These are phyloP conservation scores for Euclidium syriacum DNA, from an alignment of 345 rosid genomes.

Conservation along the genomic window DNA sequence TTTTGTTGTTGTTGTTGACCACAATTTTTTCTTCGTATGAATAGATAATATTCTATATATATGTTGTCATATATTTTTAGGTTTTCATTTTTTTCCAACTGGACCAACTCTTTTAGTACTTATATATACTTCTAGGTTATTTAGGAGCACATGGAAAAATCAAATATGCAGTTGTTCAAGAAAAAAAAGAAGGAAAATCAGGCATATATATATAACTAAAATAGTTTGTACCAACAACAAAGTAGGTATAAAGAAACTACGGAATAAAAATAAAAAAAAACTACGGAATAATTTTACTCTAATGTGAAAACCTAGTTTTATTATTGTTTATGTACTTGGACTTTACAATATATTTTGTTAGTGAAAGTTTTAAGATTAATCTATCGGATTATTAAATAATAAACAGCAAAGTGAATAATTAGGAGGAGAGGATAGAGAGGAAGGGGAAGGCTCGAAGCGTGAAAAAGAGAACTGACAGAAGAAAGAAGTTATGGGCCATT, in stretches of 20 bases:
- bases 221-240: no score
- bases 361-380: no score
- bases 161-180: no score
- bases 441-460: no score
- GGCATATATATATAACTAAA: not conserved
- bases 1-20: not conserved
- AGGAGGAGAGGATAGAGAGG: no score
- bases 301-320: not conserved
- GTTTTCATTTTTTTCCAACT: no score
- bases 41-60: not conserved
- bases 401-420: no score
- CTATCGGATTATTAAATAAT: no score
- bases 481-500: constrained; percentile 7
- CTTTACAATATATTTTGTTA: no score
- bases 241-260: not conserved
- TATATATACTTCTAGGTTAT: not conserved
- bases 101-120: not conserved
- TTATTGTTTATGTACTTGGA: not conserved
- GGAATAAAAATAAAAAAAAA: not conserved
- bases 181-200: no score
- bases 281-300: not conserved
- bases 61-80: not conserved
- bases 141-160: constrained; percentile 11
- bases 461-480: not conserved
- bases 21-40: not conserved